Evolutionary conservation across 306 rosid genomes (phyloP), one percentile per base, ranked within the genome.

Genomic region (Vigna hirtella): DNA sequence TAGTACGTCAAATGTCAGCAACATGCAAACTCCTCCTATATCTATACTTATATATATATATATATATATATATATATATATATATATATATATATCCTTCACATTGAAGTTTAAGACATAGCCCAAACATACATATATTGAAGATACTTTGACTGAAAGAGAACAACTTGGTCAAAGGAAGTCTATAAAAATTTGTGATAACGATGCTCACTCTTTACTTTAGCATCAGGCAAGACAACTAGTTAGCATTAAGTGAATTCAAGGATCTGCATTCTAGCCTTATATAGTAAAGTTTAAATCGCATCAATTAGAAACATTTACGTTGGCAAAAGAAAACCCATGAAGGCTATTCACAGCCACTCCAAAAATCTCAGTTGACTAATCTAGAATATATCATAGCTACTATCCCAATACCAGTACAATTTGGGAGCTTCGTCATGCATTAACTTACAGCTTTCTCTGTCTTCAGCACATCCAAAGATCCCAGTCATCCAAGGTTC

Each of bases 401-500:
- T 42, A 62, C 47, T 8, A 43, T 48, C 59, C 30, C n/a, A 53
- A 77, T 22, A 62, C 45, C 4, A 77, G 78, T 45, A 34, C n/a
- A 52, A 40, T 28, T 36, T 50, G 22, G 48, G 83, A 66, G 72
- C 34, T 45, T 70, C 57, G 34, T 75, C 70, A 70, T 50, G 50
- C 58, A 61, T 82, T 70, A 69, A 88, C 99, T 91, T 90, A 95
- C 98, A 91, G 80, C 97, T 96, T 50, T 91, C 94, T 62, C 87
- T 85, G 79, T 95, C 99, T 85, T 95, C 96, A 18, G 86, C 74
- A 49, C 99, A 95, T 55, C 91, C 98, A 74, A 90, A 96, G 72
- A 93, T 96, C 82, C 94, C 97, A 82, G 99, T 93, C 53, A 88
- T 91, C 99, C 98, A 96, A 59, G 98, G 98, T 79, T 96, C 99